These are phyloP conservation scores for Phytophthora vignae DNA, from an alignment of 352 stramenopile species.

Conservation along the genomic window DNA sequence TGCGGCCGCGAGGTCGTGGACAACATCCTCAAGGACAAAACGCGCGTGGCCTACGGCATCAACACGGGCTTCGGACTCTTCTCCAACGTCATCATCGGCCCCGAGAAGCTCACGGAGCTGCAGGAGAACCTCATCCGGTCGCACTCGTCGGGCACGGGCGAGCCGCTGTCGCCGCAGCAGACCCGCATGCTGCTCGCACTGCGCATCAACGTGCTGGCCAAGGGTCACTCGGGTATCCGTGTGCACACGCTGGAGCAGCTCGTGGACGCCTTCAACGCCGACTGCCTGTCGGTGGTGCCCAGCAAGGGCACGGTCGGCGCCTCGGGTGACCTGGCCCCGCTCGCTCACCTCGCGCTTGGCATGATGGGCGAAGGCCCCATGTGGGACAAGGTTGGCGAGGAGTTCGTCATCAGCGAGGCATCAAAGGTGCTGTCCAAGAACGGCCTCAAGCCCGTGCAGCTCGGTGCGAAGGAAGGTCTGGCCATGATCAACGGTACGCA, in stretches of 20 bases:
- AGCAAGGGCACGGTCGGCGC: slow-evolving; percentile 89
- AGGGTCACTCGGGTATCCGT: slow-evolving; percentile 89
- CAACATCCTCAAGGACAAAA: slow-evolving; percentile 85
- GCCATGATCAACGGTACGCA: slow-evolving; percentile 94
- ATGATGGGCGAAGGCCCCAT: slow-evolving; percentile 92
- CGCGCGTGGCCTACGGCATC: slow-evolving; percentile 90
- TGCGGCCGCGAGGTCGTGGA: slow-evolving; percentile 83
- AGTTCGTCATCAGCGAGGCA: slow-evolving; percentile 65
- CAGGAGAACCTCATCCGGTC: slow-evolving; percentile 89
- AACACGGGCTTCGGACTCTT: slow-evolving; percentile 94
- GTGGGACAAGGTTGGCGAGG: slow-evolving; percentile 77
- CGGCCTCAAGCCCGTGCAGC: slow-evolving; percentile 73
- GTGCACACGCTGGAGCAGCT: slow-evolving; percentile 82
- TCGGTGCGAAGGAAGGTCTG: slow-evolving; percentile 90
- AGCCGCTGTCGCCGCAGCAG: slow-evolving; percentile 73
- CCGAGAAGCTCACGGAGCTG: slow-evolving; percentile 86
- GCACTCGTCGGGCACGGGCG: slow-evolving; percentile 82
- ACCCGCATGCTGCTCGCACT: slow-evolving; percentile 90
- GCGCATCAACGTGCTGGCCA: slow-evolving; percentile 90
- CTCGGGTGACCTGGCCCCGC: slow-evolving; percentile 86
- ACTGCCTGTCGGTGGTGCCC: slow-evolving; percentile 88
- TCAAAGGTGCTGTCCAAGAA: slow-evolving; percentile 77
- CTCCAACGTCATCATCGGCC: slow-evolving; percentile 90
- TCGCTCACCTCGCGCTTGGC: slow-evolving; percentile 88
- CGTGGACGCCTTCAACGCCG: slow-evolving; percentile 85